Base-by-base conservation (phyloP, 2,329 filamentous ascomycete genomes). In the Rutstroemia sp. region DNA sequence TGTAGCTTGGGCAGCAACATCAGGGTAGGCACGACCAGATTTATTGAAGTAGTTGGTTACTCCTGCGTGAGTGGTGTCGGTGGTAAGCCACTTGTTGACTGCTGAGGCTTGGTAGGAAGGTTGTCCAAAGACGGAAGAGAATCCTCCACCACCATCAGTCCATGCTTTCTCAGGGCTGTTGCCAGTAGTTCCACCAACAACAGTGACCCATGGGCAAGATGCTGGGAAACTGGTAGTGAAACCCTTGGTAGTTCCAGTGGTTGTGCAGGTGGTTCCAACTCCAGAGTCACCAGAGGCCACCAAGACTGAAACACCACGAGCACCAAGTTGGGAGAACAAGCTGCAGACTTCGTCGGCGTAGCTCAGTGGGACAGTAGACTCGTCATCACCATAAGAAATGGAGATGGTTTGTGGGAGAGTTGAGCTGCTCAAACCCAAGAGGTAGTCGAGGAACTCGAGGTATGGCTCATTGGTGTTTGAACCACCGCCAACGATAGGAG, bases 381-480 rank as follows among this genome's bases (percentile, higher is more conserved):
- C 81, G 45, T 76, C 73, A 44, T 76, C 76, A 48, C 79, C 79
- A 64, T 83, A 82, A 3, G 76, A 79, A 61, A 84, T 78, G 39
- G 74, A 76, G 58, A 82, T 75, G 6, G 82, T 79, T 59, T 81
- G 80, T 0, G 86, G 84, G 1, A 88, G 73, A 53, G 78, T 69
- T 19, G 70, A 64, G 58, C 78, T 76, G 0, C 70, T 64, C 60
- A 80, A 78, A 1, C 71, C 69, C 0, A 85, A 75, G 2, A 87
- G 68, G 68, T 81, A 80, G 56, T 80, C 75, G 7, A 87, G 73
- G 73, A 80, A 87, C 14, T 76, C 76, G 1, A 87, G 73, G 68
- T 87, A 88, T 0, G 84, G 84, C 71, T 89, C 86, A 68, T 88
- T 89, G 61, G 75, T 76, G 67, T 84, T 77, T 68, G 73, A 53